These are phyloP conservation scores for Protomyces pachydermus DNA, from an alignment of 1,139 yeast genomes.

Conservation along the genomic window DNA sequence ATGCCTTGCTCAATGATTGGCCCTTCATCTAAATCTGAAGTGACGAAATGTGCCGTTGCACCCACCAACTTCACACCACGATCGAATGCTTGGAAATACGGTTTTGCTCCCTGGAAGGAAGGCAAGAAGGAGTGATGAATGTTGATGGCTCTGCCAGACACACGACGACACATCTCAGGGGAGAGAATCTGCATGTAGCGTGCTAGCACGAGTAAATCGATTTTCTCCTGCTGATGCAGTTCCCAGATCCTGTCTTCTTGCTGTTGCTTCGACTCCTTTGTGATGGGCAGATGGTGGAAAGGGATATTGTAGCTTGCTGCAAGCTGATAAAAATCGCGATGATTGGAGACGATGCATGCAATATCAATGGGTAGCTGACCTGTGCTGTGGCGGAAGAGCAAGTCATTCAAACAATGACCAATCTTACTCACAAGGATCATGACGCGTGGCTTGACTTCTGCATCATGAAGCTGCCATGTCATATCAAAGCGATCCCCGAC, in stretches of 20 bases:
- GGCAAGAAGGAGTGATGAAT: slow-evolving; percentile 26
- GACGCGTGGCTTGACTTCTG: slow-evolving; percentile 20
- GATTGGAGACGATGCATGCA: slow-evolving; percentile 22
- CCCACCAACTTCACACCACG: slow-evolving; percentile 25
- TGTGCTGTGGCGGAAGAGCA: slow-evolving; percentile 20
- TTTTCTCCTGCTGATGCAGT: slow-evolving; percentile 21
- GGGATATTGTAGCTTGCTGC: slow-evolving; percentile 26
- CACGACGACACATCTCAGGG: slow-evolving; percentile 17
- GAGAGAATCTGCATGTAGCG: slow-evolving; percentile 24
- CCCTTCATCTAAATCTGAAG: slow-evolving; percentile 22
- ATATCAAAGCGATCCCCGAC: slow-evolving; percentile 6
- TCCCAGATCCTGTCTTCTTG: slow-evolving; percentile 25
- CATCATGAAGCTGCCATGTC: slow-evolving; percentile 20
- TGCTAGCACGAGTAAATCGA: slow-evolving; percentile 22
- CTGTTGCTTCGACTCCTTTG: slow-evolving; percentile 11
- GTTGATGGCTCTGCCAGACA: slow-evolving; percentile 25
- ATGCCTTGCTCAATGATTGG: slow-evolving; percentile 26
- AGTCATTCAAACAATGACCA: slow-evolving; percentile 20
- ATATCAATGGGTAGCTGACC: slow-evolving; percentile 24
- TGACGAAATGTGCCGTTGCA: slow-evolving; percentile 22
- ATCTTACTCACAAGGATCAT: slow-evolving; percentile 23
- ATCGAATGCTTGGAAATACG: slow-evolving; percentile 24
- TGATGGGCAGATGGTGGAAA: slow-evolving; percentile 20
- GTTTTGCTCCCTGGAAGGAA: slow-evolving; percentile 25
- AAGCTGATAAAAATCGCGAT: slow-evolving; percentile 20